These are phyloP conservation scores for Orychophragmus violaceus DNA, from an alignment of 345 rosid genomes.

Conservation along the genomic window DNA sequence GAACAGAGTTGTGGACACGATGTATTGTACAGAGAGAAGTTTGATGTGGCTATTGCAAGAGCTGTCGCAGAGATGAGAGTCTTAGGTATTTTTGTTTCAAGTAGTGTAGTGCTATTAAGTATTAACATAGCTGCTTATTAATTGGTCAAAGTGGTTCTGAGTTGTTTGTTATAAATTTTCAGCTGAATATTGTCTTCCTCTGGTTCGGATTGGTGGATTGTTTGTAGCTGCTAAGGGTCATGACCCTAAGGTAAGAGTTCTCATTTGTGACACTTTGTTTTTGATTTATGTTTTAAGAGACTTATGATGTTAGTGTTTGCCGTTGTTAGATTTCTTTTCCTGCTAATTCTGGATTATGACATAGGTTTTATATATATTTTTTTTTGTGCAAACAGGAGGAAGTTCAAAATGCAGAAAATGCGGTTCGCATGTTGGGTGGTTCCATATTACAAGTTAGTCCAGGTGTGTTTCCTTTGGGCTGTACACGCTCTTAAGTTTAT, in stretches of 20 bases:
- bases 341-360: not conserved
- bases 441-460: constrained; percentile 49
- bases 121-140: not conserved
- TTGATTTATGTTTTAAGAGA: not conserved
- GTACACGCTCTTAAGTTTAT: not conserved
- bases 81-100: constrained; percentile 43
- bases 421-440: constrained; percentile 71
- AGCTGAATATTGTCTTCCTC: constrained; percentile 95
- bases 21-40: constrained; percentile 57
- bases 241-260: constrained; percentile 61
- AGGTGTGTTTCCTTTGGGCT: constrained; percentile 32
- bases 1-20: constrained; percentile 73
- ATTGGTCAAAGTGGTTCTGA: constrained; percentile 3
- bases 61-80: constrained; percentile 96
- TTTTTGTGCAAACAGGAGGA: constrained; percentile 57
- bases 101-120: not conserved
- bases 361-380: no score
- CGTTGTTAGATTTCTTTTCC: not conserved
- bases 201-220: constrained; percentile 90
- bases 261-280: not conserved
- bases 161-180: constrained; percentile 18
- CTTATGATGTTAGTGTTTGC: not conserved
- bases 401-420: constrained; percentile 61
- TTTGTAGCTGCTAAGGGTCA: constrained; percentile 97
- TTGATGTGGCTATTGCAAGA: constrained; percentile 91